Conservation (phyloP, 768 basidiomycete genomes). For the Imleria badia region DNA sequence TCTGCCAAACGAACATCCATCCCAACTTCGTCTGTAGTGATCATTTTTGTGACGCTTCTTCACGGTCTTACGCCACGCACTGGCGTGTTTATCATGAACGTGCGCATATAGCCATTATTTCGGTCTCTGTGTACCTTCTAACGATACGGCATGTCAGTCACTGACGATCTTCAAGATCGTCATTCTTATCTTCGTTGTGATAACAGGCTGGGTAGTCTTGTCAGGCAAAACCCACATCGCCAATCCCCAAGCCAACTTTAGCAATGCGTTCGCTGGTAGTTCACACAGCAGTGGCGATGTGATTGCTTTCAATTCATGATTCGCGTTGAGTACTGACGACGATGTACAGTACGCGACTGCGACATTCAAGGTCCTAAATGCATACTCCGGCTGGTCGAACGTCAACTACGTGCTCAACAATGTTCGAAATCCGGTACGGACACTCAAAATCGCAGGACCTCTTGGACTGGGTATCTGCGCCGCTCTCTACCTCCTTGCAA, state of each 20-base stretch:
- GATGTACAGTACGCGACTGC: constrained; percentile 54
- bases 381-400: constrained; percentile 55
- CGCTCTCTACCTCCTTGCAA: constrained; percentile 52
- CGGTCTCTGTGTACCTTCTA: not conserved
- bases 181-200: constrained; percentile 53
- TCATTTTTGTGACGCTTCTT: constrained; percentile 47
- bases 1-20: not conserved
- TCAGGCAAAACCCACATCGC: constrained; percentile 53
- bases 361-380: constrained; percentile 58
- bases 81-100: constrained; percentile 56
- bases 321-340: not conserved
- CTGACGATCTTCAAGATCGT: constrained; percentile 55
- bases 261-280: constrained; percentile 55
- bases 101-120: constrained; percentile 19
- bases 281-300: constrained; percentile 52
- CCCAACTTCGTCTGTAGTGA: constrained; percentile 37
- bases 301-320: not conserved
- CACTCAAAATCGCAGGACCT: too few relatives aligned
- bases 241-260: constrained; percentile 58
- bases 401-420: constrained; percentile 60
- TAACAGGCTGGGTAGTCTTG: constrained; percentile 62
- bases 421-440: too few relatives aligned
- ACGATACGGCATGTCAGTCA: constrained; percentile 27
- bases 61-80: constrained; percentile 52
- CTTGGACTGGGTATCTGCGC: constrained; percentile 56